Evolutionary conservation across 2,329 filamentous ascomycete species (phyloP).

Genomic region (Hypoxylon sp.): DNA sequence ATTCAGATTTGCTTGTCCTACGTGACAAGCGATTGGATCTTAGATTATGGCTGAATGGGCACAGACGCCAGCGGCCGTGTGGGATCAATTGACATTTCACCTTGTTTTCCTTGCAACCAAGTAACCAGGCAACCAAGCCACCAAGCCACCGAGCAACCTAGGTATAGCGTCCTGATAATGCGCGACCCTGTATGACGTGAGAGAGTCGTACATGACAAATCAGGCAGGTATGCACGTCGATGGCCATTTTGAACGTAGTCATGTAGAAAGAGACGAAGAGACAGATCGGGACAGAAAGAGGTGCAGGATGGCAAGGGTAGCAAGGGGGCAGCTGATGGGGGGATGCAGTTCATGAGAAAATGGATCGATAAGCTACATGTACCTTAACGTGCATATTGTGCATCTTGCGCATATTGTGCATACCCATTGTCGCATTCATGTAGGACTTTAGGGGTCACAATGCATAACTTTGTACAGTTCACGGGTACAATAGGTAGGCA

Average conservation of each 20-base stretch:
- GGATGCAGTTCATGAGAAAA: conserved; percentile 1
- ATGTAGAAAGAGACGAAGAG: conserved; percentile 14
- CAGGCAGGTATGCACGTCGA: conserved; percentile 33
- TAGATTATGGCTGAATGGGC: conserved; percentile 27
- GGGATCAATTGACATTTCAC: conserved; percentile 28
- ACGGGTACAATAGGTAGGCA: no score
- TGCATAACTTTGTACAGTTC: conserved; percentile 16
- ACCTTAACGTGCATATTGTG: not conserved
- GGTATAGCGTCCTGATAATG: conserved; percentile 15
- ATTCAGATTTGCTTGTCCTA: conserved; percentile 48
- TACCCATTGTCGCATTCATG: not conserved
- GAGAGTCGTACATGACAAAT: conserved; percentile 22
- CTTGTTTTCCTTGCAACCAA: conserved; percentile 6
- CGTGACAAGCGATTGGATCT: conserved; percentile 46
- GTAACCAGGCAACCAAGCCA: no score
- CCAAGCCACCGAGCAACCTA: no score
- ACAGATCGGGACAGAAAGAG: conserved; percentile 14
- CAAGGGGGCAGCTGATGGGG: not conserved
- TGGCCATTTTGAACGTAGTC: conserved; percentile 19
- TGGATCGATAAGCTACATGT: not conserved
- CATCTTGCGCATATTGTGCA: not conserved
- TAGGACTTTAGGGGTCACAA: not conserved
- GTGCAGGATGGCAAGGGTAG: not conserved
- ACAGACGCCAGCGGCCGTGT: conserved; percentile 40
- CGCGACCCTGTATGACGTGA: conserved; percentile 26